A percentile compares a stretch with the other conserved stretches of the same genome.
Conservation (phyloP, 176 grass and related monocot species). For the Juncus inflexus region DNA sequence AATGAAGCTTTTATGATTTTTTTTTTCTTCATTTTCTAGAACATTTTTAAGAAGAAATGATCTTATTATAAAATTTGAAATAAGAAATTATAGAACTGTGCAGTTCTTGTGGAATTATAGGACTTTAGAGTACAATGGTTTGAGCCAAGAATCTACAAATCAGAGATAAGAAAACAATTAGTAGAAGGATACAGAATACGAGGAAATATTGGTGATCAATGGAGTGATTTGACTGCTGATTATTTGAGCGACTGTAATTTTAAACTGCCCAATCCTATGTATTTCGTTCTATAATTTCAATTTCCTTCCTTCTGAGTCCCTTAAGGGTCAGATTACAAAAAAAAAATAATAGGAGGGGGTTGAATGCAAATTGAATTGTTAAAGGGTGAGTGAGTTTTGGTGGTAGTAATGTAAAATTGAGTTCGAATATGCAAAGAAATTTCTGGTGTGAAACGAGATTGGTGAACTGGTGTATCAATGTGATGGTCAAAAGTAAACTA, state of each 20-base stretch:
- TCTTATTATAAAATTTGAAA: too few species aligned
- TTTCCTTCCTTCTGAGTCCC: too few species aligned
- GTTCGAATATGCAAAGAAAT: too few species aligned
- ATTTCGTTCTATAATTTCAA: constrained; percentile 23
- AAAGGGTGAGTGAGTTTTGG: neutral
- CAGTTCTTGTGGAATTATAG: constrained; percentile 7
- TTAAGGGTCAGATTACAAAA: neutral
- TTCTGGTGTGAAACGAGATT: too few species aligned
- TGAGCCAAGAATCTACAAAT: constrained; percentile 65
- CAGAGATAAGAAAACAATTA: constrained; percentile 70
- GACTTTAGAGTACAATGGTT: constrained; percentile 44
- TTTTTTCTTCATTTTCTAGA: too few species aligned
- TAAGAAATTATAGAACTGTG: too few species aligned
- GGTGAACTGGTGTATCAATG: too few species aligned
- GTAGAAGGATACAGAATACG: constrained; percentile 64
- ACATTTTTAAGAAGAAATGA: too few species aligned
- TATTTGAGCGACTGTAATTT: constrained; percentile 63
- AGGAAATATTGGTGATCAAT: constrained; percentile 90
- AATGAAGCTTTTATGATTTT: neutral
- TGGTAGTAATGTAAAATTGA: too few species aligned
- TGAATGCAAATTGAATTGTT: too few species aligned
- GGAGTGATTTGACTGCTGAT: constrained; percentile 82
- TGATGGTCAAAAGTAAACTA: too few species aligned
- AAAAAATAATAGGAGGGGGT: neutral
- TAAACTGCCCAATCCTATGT: constrained; percentile 97